Conservation (phyloP, 176 grass and related monocot genomes). For the Calamus simplicifolius region DNA sequence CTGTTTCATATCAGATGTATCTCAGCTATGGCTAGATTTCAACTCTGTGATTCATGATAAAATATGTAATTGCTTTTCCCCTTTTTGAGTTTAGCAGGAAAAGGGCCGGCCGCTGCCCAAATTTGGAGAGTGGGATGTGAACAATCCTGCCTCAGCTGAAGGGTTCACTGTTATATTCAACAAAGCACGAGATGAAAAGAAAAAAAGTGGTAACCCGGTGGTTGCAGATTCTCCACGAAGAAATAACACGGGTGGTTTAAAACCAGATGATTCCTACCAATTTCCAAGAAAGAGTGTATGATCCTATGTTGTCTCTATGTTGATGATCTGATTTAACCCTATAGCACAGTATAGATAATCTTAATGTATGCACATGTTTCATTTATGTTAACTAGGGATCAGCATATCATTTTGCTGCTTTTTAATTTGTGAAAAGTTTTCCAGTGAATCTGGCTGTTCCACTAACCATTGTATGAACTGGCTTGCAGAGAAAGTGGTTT, state of each 20-base stretch:
- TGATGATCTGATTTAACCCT: no score
- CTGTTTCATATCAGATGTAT: not conserved
- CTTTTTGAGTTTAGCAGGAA: slow-evolving; percentile 16
- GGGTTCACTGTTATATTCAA: slow-evolving; percentile 50
- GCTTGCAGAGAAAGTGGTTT: slow-evolving; percentile 5
- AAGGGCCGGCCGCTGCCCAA: slow-evolving; percentile 37
- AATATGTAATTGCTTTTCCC: not conserved
- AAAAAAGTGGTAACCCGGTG: slow-evolving; percentile 5
- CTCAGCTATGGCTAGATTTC: not conserved
- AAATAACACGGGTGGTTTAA: slow-evolving; percentile 18
- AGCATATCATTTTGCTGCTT: no score
- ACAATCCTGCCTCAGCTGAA: slow-evolving; percentile 44
- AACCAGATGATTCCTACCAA: slow-evolving; percentile 19
- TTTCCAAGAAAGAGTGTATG: slow-evolving; percentile 22
- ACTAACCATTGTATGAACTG: not conserved
- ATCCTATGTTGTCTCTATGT: not conserved
- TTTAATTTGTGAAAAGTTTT: no score
- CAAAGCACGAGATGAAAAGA: slow-evolving; percentile 47
- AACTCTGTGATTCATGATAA: no score
- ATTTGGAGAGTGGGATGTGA: slow-evolving; percentile 51
- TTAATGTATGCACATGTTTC: no score
- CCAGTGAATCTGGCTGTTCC: not conserved
- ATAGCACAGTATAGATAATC: no score
- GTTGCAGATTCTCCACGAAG: slow-evolving; percentile 5
- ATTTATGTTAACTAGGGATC: no score